Evolutionary conservation across 441 rosid genomes (phyloP).

Genomic region (Croton setiger): DNA sequence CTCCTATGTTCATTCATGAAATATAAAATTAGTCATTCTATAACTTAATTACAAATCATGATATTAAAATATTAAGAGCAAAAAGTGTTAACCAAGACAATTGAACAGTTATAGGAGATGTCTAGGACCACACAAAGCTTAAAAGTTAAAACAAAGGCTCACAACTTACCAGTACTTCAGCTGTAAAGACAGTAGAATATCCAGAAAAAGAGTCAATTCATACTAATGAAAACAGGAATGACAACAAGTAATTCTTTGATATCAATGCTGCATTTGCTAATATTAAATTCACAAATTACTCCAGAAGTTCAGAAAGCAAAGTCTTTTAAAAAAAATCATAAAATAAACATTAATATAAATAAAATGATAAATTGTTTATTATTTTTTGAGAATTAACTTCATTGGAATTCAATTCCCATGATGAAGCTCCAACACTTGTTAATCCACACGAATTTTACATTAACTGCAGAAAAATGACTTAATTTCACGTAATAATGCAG

Average conservation of each 20-base stretch:
- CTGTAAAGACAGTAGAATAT: neutral
- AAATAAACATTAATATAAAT: neutral
- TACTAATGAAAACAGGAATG: neutral
- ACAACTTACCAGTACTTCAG: neutral
- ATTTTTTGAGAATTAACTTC: neutral
- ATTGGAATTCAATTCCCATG: too few species aligned
- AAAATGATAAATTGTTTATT: neutral
- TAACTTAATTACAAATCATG: neutral
- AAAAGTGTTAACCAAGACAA: neutral
- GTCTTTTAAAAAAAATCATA: neutral
- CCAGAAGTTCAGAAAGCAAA: neutral
- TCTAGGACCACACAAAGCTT: neutral
- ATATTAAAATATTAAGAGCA: neutral
- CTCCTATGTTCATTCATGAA: too few species aligned
- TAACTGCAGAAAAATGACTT: slow-evolving; percentile 7
- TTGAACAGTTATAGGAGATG: neutral
- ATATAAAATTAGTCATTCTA: neutral
- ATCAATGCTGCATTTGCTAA: neutral
- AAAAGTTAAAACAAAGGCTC: neutral
- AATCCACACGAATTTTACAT: neutral
- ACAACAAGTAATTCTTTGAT: neutral
- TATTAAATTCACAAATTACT: neutral
- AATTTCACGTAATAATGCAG: neutral
- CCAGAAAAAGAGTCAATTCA: neutral
- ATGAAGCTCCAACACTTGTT: neutral